Evolutionary conservation across 23 red algal genomes (phyloP).

Genomic region (Gracilaria domingensis): DNA sequence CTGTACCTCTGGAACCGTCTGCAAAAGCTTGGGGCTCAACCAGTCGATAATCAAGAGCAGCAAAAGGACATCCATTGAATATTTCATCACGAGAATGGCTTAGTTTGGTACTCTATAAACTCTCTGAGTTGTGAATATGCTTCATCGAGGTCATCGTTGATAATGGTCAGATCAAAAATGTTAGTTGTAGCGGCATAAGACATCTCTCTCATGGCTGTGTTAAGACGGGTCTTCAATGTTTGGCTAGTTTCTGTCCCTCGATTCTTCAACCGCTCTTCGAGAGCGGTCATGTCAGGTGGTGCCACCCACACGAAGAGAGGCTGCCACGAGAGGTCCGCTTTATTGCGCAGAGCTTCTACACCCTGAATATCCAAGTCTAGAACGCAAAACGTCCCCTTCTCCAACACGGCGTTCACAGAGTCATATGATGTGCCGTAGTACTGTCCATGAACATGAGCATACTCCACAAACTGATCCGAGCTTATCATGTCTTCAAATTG

Average conservation of each 20-base stretch:
- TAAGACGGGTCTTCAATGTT: conserved; percentile 70
- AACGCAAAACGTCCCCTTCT: conserved; percentile 61
- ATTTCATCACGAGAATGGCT: neutral
- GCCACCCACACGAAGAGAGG: conserved; percentile 90
- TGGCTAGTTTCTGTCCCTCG: conserved; percentile 80
- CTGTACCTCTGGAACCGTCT: neutral
- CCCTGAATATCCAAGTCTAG: conserved; percentile 95
- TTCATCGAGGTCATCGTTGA: conserved; percentile 82
- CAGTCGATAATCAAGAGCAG: neutral
- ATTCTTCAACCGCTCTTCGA: conserved; percentile 79
- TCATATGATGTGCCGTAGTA: conserved; percentile 93
- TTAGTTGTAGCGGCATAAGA: conserved; percentile 71
- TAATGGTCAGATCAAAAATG: conserved; percentile 86
- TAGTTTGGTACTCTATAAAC: conserved; percentile 47
- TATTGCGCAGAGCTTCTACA: conserved; percentile 64
- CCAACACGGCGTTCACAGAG: conserved; percentile 68
- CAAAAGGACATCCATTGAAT: neutral
- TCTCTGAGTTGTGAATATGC: conserved; percentile 74
- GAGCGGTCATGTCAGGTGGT: conserved; percentile 77
- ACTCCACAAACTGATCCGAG: conserved; percentile 87
- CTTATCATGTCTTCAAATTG: conserved; percentile 75
- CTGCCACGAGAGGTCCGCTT: conserved; percentile 46
- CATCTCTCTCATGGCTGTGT: conserved; percentile 87
- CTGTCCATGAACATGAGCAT: conserved; percentile 92
- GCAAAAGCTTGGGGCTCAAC: neutral